phyloP scores from a whole-genome alignment of 805 yeast genomes.

The Ogataea trehaloabstinens region DNA sequence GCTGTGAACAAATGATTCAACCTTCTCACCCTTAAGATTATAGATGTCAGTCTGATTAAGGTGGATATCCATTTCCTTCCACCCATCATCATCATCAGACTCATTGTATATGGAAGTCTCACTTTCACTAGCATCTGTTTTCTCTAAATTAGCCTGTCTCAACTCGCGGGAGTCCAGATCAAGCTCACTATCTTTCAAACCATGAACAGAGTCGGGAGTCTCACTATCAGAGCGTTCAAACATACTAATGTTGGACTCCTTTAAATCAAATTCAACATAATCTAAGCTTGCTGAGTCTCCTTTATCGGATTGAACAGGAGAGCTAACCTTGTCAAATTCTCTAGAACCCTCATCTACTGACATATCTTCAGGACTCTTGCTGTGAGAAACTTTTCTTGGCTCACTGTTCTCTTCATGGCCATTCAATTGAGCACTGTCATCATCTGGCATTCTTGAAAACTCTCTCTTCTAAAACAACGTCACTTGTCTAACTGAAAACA shows the following conservation, averaged over 20 bases:
- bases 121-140: neutral
- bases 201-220: neutral
- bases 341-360: conserved; percentile 1
- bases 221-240: conserved; percentile 14
- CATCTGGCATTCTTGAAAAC: no score
- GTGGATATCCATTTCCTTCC: conserved; percentile 88
- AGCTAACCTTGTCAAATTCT: neutral
- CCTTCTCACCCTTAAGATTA: conserved; percentile 72
- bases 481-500: no score
- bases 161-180: neutral
- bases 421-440: no score
- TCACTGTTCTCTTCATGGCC: no score
- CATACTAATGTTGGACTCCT: conserved; percentile 15
- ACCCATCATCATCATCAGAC: conserved; percentile 46
- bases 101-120: conserved; percentile 13
- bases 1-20: conserved; percentile 37
- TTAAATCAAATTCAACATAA: conserved; percentile 28
- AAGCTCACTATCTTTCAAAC: neutral
- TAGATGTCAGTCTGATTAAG: conserved; percentile 69
- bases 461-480: no score
- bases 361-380: no score
- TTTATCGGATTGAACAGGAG: neutral
- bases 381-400: no score
- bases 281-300: conserved; percentile 9
- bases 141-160: neutral